Base-by-base conservation (phyloP, 2,329 filamentous ascomycete species). In the Nannizziopsis barbatae region DNA sequence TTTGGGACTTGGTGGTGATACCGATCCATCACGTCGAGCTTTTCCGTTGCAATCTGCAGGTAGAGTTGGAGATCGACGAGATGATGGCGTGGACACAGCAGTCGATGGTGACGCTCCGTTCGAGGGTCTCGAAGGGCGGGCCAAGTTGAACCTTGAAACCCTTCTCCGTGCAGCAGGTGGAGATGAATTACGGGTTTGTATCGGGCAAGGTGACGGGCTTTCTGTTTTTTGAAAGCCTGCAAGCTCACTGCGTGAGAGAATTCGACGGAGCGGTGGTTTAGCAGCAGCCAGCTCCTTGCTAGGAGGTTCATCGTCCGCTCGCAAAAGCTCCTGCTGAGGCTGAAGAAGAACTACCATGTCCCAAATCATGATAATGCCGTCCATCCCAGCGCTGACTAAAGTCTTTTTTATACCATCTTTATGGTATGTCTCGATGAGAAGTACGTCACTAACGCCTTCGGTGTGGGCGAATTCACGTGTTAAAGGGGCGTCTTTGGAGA, bases 401-500 rank as follows among this genome's bases (percentile, higher is more conserved):
- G 62, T 68, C 40, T 61, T 65, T 47, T 62, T 62, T 20, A 70
- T 67, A 12, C 73, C 70, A 12, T 77, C 75, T 36, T 62, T 60
- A 6, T 64, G 52, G 45, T 59, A 50, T 32, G 57, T 52, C 47
- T 84, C 77, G 9, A 90, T 64, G 14, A 95, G 68, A 3, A 84
- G 77, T 14, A 93, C 80, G 52, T 89, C 89, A 45, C 86, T 94
- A 54, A 98, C 87, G 7, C 89, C 84, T 61, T 95, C 89, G 0
- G 89, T 95, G 57, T 98, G 92, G 1, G 92, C 92, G 79, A 88
- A 95, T 67, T 96, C 92, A 36, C 87, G 80, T 44, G 88, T 84
- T 22, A 96, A 69, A 50, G 98, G 82, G 1, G 72, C 69, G 7
- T 90, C 89, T 37, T 79, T 81, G 52, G 83, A 81, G 27, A 79